Evolutionary conservation across 345 rosid genomes (phyloP), one percentile per base, ranked within the genome.

Genomic region (Arabis alpina): DNA sequence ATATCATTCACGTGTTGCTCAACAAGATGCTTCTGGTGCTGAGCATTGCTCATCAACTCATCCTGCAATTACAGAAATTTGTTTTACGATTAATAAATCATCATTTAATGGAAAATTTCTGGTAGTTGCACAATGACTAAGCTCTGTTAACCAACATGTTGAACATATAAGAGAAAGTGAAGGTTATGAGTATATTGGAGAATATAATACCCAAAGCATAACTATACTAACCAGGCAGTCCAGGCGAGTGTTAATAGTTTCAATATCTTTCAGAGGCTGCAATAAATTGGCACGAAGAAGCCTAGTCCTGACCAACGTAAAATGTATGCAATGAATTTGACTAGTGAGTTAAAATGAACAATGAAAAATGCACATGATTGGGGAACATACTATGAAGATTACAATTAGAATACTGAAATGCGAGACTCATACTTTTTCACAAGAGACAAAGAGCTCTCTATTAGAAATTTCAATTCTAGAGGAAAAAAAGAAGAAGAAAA

Each of bases 211-310:
- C 70, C 41, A 62, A 8, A 30, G 61, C 68, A 55, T 45, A 73
- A 50, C 39, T 56, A 71, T 71, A 81, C 91, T 77, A 76, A 93
- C 98, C 96, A 93, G 74, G 87, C 94, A 91, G 81, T 91, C 92
- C 19, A 91, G 87, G 62, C 98, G 98, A 69, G 91, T 86, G 74
- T 82, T n/a, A n/a, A n/a, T n/a, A n/a, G n/a, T n/a, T n/a, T n/a
- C n/a, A n/a, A n/a, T n/a, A n/a, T n/a, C n/a, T 83, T 91, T 93
- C 73, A 91, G 72, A 62, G 98, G 98, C 90, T 93, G 98, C 80
- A 93, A 80, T 70, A 93, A 85, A 80, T 93, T 93, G 72, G 98
- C 98, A 45, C 97, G 94, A 42, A 93, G 96, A 79, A 93, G 93
- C 79, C 97, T 86, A 67, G 96, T 87, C 88, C 98, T 93, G 88